phyloP scores from a whole-genome alignment of 192 early-diverging fungal species.

The Coemansia asiatica region DNA sequence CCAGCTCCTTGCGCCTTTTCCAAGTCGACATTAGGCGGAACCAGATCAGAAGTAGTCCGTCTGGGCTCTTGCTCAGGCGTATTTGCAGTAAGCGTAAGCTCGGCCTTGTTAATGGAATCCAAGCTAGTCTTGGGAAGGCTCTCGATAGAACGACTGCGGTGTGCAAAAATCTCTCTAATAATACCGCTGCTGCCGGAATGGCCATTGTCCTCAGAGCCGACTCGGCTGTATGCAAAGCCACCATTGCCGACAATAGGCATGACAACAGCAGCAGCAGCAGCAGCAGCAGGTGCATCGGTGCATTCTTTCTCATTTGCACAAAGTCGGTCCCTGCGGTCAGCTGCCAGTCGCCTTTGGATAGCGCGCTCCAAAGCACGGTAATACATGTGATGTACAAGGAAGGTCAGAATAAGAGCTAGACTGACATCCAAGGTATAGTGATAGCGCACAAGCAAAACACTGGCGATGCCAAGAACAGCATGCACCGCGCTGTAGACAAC shows the following conservation, averaged over 20 bases:
- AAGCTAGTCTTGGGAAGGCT: neutral
- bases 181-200: neutral
- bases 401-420: constrained; percentile 58
- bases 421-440: constrained; percentile 64
- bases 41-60: neutral
- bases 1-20: constrained; percentile 14
- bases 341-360: constrained; percentile 11
- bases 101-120: neutral
- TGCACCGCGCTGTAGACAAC: constrained; percentile 46
- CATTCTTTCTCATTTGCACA: neutral
- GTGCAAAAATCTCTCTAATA: neutral
- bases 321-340: neutral
- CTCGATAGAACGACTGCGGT: neutral
- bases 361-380: constrained; percentile 48
- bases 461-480: constrained; percentile 42
- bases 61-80: constrained; percentile 12
- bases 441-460: constrained; percentile 55
- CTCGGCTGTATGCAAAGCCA: constrained; percentile 12
- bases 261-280: constrained; percentile 1
- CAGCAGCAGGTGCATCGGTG: too few relatives aligned
- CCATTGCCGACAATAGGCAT: neutral
- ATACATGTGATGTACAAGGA: constrained; percentile 58
- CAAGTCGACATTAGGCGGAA: neutral
- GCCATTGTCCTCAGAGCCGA: neutral
- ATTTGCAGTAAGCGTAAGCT: constrained; percentile 14